Base-by-base conservation (phyloP, 2,329 filamentous ascomycete species). In the Didymella pomorum region DNA sequence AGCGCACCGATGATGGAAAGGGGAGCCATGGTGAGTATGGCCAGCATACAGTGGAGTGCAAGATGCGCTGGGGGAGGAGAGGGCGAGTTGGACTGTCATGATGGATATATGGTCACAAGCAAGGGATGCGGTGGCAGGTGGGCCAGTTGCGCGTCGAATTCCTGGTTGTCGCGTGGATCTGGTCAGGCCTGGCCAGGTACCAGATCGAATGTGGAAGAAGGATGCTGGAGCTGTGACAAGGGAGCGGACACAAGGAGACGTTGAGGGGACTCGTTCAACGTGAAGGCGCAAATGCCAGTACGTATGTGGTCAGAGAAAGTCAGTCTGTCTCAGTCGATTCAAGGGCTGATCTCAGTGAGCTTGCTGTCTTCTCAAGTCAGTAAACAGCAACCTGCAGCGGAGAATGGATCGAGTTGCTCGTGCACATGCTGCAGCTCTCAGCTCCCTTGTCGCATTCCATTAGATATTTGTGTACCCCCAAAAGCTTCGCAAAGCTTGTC, bases 61-160 rank as follows among this genome's bases (percentile, higher is more conserved):
- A 43, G 39, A 29, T 46, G 46, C 33, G 56, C 51, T 50, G 50
- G 18, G 16, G n/a, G 28, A 33, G 33, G 7, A 28, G 41, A 46
- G 35, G 23, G 37, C 42, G 47, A 47, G 47, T 23, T 44, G 47
- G n/a, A 18, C 10, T 43, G 47, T 20, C 57, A 55, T 60, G 42
- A 29, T 56, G 48, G 52, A 52, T 60, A 52, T 55, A 62, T 61
- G 46, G 44, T 45, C 29, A 51, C 46, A 65, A 60, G 67, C 59
- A 71, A 71, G 67, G 64, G 63, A 66, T 51, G 50, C 33, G 48
- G 16, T 56, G 46, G n/a, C 26, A 58, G 35, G 47, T 57, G 52
- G 47, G 57, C 56, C 43, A 44, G 61, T 56, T 61, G 67, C 70
- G 67, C 62, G 65, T 70, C 53, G 58, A 71, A 72, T 73, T 71